Percentiles rank a stretch among this genome's conserved stretches.
Conservation (phyloP, 2,329 filamentous ascomycete species). For the Aspergillus chevalieri region DNA sequence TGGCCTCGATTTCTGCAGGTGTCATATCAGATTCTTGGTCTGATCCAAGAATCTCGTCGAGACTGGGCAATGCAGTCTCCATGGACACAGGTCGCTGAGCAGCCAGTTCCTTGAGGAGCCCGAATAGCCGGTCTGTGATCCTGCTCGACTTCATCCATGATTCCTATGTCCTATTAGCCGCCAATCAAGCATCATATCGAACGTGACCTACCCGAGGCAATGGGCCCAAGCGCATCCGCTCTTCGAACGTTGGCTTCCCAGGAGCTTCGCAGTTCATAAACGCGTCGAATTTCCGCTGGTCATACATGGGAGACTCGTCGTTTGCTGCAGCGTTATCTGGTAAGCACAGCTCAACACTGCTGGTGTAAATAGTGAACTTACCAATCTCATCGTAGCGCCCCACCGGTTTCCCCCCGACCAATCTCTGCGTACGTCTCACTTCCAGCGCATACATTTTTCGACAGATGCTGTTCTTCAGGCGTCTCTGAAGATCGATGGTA, state of each 20-base stretch:
- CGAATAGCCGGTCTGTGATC: conserved; percentile 31
- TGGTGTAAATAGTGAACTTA: conserved; percentile 15
- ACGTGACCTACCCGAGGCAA: conserved; percentile 27
- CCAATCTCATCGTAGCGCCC: conserved; percentile 32
- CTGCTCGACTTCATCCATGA: conserved; percentile 30
- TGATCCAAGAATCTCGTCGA: conserved; percentile 19
- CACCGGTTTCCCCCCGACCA: conserved; percentile 33
- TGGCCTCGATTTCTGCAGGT: conserved; percentile 25
- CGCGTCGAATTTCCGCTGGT: conserved; percentile 33
- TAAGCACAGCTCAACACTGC: neutral
- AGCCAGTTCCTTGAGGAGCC: conserved; percentile 25
- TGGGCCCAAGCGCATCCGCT: conserved; percentile 34
- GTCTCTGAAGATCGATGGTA: conserved; percentile 35
- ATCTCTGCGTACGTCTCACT: conserved; percentile 33
- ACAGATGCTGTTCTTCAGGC: conserved; percentile 35
- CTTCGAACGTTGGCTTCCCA: conserved; percentile 30
- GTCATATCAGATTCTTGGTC: conserved; percentile 30
- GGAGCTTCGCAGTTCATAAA: conserved; percentile 38
- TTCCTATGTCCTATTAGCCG: conserved; percentile 24
- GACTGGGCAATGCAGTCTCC: conserved; percentile 20
- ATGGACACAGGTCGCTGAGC: conserved; percentile 26
- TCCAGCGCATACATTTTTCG: conserved; percentile 40
- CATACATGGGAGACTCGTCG: conserved; percentile 21
- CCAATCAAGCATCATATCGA: neutral
- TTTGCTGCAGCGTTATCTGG: conserved; percentile 19